Evolutionary conservation across 257 asterid species (phyloP), one percentile per base, ranked within the genome.

Genomic region (Capsicum baccatum): DNA sequence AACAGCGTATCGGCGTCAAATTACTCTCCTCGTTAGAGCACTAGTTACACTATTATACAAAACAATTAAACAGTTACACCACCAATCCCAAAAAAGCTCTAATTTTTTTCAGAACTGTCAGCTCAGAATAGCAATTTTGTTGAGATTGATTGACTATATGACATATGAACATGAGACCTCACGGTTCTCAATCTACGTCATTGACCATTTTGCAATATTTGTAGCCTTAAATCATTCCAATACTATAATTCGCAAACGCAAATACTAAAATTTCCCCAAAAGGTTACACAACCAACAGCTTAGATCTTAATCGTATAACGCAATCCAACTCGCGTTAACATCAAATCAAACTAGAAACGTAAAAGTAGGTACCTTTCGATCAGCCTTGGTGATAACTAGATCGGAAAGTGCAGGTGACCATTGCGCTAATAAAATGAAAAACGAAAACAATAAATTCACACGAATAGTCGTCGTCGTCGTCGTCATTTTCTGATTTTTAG

Each of bases 381-480:
- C 99, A 86, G 90, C 90, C 89, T 91, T 92, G 89, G 97, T 87
- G 84, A 96, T 90, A 79, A 93, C 83, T 15, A 96, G 97, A 92
- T 93, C 97, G 88, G 98, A 92, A 57, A 87, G 79, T 11, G 71
- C 97, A 56, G 90, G 88, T 11, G 94, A 85, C 81, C 62, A 14
- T 13, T 78, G 81, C 6, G 50, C 64, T 9, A 52, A 4, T 78
- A 78, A 50, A 52, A 74, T 62, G 8, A 21, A 19, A 50, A 50
- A 26, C 26, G 85, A 79, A 19, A 90, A 55, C 48, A 91, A 42
- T 58, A 88, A 89, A 90, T 83, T 86, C 56, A 87, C 48, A 33
- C 90, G 84, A 66, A 87, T 58, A 2, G 4, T 84, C 76, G 89
- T 85, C 76, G 33, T 26, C 56, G 87, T 89, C 79, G 7, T 84